Evolutionary conservation across 331 rosid species (phyloP).

Genomic region (Acacia pycnantha): DNA sequence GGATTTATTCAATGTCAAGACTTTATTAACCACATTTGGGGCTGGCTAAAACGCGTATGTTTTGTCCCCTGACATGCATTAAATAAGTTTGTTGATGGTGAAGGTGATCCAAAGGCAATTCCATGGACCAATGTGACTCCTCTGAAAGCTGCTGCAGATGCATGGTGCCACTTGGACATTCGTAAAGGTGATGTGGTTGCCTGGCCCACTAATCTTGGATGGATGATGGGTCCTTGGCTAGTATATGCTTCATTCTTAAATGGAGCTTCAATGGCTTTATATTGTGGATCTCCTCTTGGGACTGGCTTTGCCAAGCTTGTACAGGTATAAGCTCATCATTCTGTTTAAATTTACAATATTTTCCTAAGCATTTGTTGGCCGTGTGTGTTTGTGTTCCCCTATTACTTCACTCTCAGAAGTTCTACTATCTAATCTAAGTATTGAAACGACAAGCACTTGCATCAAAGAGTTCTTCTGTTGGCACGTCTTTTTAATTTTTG

Average conservation of each 20-base stretch:
- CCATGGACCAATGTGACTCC: slow-evolving; percentile 91
- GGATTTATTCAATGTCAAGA: slow-evolving; percentile 4
- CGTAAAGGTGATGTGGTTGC: slow-evolving; percentile 74
- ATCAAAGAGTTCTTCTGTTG: slow-evolving; percentile 10
- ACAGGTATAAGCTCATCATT: slow-evolving; percentile 52
- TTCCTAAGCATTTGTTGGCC: slow-evolving; percentile 23
- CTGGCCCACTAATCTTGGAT: slow-evolving; percentile 99
- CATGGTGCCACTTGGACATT: slow-evolving; percentile 91
- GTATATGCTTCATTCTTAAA: slow-evolving; percentile 88
- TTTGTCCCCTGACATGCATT: slow-evolving; percentile 25
- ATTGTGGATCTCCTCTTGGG: slow-evolving; percentile 87
- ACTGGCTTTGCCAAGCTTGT: slow-evolving; percentile 85
- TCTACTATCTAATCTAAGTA: neutral
- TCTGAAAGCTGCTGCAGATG: slow-evolving; percentile 93
- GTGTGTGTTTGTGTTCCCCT: slow-evolving; percentile 3
- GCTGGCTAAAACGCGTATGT: slow-evolving; percentile 9
- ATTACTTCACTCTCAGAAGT: neutral
- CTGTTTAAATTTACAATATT: neutral
- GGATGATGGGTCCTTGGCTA: slow-evolving; percentile 99
- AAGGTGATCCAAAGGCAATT: slow-evolving; percentile 97
- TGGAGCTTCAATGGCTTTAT: slow-evolving; percentile 90
- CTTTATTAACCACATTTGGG: slow-evolving; percentile 8
- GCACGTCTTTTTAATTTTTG: neutral
- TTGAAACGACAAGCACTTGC: neutral
- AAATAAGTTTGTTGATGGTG: slow-evolving; percentile 26